Conservation (phyloP, 176 grass and related monocot genomes). For the Oryza meridionalis region DNA sequence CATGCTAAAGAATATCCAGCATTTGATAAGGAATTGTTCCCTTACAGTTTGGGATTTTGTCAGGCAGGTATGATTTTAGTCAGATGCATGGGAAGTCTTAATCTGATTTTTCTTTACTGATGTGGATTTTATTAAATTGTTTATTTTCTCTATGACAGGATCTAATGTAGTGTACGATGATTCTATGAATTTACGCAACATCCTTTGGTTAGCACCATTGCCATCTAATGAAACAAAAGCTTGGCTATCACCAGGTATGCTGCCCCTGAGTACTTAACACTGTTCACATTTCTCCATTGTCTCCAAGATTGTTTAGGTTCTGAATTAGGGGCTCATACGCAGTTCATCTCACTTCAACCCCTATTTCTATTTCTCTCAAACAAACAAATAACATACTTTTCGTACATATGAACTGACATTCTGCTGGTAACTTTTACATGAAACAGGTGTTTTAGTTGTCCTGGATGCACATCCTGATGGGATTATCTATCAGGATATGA, state of each 20-base stretch:
- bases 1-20: constrained; percentile 96
- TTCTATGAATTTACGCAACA: constrained; percentile 88
- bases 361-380: background rate
- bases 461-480: constrained; percentile 80
- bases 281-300: constrained; percentile 2
- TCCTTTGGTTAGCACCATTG: constrained; percentile 87
- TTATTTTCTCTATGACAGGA: constrained; percentile 41
- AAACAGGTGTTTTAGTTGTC: constrained; percentile 71
- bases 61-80: constrained; percentile 58
- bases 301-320: background rate
- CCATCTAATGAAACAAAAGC: constrained; percentile 62
- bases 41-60: constrained; percentile 83
- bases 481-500: constrained; percentile 84
- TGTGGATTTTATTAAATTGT: background rate
- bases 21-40: constrained; percentile 72
- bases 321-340: background rate
- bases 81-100: constrained; percentile 13
- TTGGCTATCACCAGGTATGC: constrained; percentile 80
- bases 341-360: background rate
- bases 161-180: constrained; percentile 75
- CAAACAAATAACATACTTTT: no score
- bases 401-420: background rate
- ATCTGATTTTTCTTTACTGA: background rate
- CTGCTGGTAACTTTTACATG: constrained; percentile 12
- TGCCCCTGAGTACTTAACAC: background rate